Evolutionary conservation across 2,329 filamentous ascomycete species (phyloP).

Genomic region (Diplodia mutila): DNA sequence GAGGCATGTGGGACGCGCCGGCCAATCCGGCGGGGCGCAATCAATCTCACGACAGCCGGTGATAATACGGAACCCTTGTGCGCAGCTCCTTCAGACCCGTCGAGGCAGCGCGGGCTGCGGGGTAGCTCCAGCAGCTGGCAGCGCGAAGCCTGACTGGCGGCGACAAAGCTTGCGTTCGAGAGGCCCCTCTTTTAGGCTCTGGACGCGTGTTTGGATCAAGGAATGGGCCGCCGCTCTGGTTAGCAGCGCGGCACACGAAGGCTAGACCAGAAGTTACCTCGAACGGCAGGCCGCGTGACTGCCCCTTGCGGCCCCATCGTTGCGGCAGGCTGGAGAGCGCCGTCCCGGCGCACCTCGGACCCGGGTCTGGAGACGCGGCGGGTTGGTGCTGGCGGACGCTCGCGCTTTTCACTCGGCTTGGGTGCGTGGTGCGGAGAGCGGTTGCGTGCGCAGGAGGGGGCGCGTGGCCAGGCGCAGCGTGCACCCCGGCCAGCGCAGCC

Average conservation of each 20-base stretch:
- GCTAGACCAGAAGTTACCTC: constrained; percentile 22
- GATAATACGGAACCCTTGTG: constrained; percentile 20
- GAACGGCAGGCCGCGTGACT: constrained; percentile 16
- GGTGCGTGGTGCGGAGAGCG: background rate
- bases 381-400: background rate
- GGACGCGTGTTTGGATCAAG: constrained; percentile 13
- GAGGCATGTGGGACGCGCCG: background rate
- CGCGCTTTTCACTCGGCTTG: background rate
- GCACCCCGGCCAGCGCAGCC: constrained; percentile 6
- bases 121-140: background rate
- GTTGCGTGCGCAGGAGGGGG: constrained; percentile 2
- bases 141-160: background rate
- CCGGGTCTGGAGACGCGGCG: background rate
- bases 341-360: constrained; percentile 8
- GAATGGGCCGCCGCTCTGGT: constrained; percentile 17
- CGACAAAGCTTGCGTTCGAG: constrained; percentile 17
- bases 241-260: constrained; percentile 22
- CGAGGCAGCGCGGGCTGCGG: constrained; percentile 4
- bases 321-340: constrained; percentile 21
- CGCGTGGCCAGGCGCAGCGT: constrained; percentile 21
- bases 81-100: constrained; percentile 5
- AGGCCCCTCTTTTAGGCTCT: constrained; percentile 11
- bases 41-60: constrained; percentile 22
- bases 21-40: constrained; percentile 17
- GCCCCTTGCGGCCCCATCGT: constrained; percentile 25